Percentiles rank a stretch among this genome's conserved stretches.
Evolutionary conservation across 2,329 filamentous ascomycete genomes (phyloP).

Genomic region (Colletotrichum nymphaeae): DNA sequence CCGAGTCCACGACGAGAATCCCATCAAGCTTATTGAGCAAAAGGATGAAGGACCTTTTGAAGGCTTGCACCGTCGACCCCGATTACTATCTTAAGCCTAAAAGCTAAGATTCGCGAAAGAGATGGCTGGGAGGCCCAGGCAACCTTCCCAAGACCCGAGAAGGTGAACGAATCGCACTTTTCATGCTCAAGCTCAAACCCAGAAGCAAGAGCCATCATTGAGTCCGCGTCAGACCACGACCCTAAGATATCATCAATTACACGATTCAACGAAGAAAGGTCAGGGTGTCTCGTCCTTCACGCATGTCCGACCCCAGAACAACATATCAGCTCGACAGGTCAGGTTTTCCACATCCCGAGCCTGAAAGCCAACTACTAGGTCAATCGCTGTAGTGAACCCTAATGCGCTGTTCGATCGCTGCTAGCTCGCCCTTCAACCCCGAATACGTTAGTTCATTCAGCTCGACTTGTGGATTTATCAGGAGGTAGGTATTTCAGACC

Average conservation of each 20-base stretch:
- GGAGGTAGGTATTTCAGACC: background rate
- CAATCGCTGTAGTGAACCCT: conserved; percentile 13
- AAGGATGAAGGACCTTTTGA: background rate
- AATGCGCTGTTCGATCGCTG: background rate
- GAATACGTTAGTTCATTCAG: background rate
- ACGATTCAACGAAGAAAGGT: background rate
- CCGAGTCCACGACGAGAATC: background rate
- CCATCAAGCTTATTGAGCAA: conserved; percentile 1
- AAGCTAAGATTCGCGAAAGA: background rate
- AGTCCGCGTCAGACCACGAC: background rate
- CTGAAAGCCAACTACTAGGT: background rate
- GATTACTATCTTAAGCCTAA: conserved; percentile 1
- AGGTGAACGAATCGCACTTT: background rate
- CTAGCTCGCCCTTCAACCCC: background rate
- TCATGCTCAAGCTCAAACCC: background rate
- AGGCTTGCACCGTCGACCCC: background rate
- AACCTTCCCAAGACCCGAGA: background rate
- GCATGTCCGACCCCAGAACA: background rate
- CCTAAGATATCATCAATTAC: background rate
- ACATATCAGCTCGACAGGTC: background rate
- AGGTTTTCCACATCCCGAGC: background rate
- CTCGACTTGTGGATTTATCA: background rate
- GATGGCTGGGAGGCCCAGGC: background rate
- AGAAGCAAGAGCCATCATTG: background rate
- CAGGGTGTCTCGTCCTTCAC: background rate